These are phyloP conservation scores for Sparassis latifolia DNA, from an alignment of 1,284 basidiomycete genomes.

Conservation along the genomic window DNA sequence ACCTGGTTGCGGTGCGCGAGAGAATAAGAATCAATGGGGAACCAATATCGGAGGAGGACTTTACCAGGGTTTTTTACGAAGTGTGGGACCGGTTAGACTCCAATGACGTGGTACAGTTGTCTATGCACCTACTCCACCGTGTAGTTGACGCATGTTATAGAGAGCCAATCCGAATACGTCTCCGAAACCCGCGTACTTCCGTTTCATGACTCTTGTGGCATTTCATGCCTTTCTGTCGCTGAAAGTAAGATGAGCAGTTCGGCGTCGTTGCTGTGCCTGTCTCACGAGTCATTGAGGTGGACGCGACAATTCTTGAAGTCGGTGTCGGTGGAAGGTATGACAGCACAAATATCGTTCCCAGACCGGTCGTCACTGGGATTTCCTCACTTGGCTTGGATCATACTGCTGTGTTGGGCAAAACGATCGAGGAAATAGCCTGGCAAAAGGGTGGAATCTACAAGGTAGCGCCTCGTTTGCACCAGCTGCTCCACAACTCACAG, in stretches of 20 bases:
- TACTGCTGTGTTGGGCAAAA: conserved; percentile 86
- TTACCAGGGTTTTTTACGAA: conserved; percentile 92
- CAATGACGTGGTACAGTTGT: conserved; percentile 49
- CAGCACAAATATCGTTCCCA: conserved; percentile 93
- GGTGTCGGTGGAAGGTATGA: conserved; percentile 95
- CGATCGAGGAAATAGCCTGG: conserved; percentile 84
- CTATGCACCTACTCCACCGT: conserved; percentile 8
- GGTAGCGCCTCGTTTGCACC: conserved; percentile 28
- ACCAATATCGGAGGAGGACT: conserved; percentile 84
- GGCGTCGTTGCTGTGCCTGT: not conserved
- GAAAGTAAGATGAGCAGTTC: conserved; percentile 37
- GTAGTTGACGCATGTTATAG: conserved; percentile 27
- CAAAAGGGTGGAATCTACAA: conserved; percentile 99
- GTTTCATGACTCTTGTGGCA: conserved; percentile 88
- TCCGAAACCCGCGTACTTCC: conserved; percentile 87
- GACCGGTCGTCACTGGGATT: conserved; percentile 85
- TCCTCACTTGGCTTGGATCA: conserved; percentile 94
- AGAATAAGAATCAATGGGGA: conserved; percentile 91
- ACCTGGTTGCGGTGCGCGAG: conserved; percentile 93
- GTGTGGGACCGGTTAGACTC: conserved; percentile 86
- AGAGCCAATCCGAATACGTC: conserved; percentile 53
- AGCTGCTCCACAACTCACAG: not conserved
- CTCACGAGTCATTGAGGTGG: conserved; percentile 36
- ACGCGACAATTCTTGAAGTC: conserved; percentile 94
- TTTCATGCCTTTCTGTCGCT: conserved; percentile 85